Base-by-base conservation (phyloP, 1,284 basidiomycete species). In the Heterobasidion parviporum region DNA sequence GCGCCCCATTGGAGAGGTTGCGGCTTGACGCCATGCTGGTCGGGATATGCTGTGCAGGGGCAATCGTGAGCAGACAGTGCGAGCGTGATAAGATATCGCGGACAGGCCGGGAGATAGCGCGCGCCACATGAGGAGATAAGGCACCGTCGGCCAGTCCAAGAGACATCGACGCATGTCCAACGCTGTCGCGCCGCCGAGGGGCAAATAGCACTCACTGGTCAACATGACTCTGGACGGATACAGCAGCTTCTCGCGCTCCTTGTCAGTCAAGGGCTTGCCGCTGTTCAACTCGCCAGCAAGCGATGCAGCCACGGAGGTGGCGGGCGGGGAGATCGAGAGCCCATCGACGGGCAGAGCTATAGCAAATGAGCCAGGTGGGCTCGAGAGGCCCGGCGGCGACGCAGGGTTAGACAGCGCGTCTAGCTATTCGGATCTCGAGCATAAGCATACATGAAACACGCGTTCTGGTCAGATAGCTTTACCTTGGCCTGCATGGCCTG, bases 1-100 rank as follows among this genome's bases (percentile, higher is more conserved):
- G 88, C 89, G 44, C 92, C 94, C 94, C 96, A 98, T 32, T 77
- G 71, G 44, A 98, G 76, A 0, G 87, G 83, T 65, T 84, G 79
- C 0, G 95, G 94, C 57, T 81, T 78, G 68, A 91, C 87, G 14
- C 85, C 85, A 58, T 83, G 78, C 61, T 89, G 86, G 61, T 80
- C 81, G 33, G 86, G 87, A 64, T 89, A 88, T 8, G 85, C 85
- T 87, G 63, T 50, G 14, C 20, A 34, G 8, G 50, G 55, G 48
- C 46, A 36, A 18, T 47, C 14, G 47, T 50, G 46, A 48, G 47
- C 15, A 12, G 10, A 50, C 15, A 38, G 5, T 16, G 38, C 20
- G 8, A 46, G 10, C 18, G 35, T 36, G 48, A 35, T n/a, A 38
- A 16, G 41, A 9, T 35, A 15, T 18, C 12, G 38, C 10, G 26